Conservation (phyloP, 305 asterid genomes). For the Solanum hybrid region DNA sequence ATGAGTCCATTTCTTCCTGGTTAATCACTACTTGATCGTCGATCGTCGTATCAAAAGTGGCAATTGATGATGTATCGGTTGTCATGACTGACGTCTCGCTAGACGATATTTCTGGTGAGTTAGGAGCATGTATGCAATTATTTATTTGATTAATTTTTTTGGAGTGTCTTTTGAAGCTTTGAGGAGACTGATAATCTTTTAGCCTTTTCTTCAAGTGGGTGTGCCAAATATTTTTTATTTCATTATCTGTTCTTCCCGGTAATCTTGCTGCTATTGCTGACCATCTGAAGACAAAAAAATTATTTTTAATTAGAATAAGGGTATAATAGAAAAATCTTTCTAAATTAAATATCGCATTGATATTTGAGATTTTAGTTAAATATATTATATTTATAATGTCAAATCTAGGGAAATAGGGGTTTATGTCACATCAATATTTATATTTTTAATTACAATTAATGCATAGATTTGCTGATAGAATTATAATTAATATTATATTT, state of each 20-base stretch:
- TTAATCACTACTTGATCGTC: background rate
- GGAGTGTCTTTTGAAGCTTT: background rate
- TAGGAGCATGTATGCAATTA: background rate
- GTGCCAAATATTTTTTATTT: constrained; percentile 26
- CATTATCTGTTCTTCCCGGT: constrained; percentile 27
- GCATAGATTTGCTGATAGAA: background rate
- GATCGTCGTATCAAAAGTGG: fast-evolving
- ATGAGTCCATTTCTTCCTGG: background rate
- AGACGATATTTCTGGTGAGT: background rate
- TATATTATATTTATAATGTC: background rate
- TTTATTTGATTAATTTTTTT: background rate
- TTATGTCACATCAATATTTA: background rate
- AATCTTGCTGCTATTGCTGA: constrained; percentile 23
- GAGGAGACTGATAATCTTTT: background rate
- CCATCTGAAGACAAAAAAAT: constrained; percentile 10
- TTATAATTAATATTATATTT: background rate
- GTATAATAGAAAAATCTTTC: background rate
- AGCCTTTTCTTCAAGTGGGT: constrained; percentile 25
- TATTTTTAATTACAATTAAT: background rate
- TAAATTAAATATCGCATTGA: background rate
- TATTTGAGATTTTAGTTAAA: background rate
- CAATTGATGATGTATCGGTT: background rate
- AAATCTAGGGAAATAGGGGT: background rate
- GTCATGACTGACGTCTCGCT: background rate
- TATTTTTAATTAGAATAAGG: background rate